Conservation (phyloP, 2,329 filamentous ascomycete species). For the Stachybotrys chartarum region DNA sequence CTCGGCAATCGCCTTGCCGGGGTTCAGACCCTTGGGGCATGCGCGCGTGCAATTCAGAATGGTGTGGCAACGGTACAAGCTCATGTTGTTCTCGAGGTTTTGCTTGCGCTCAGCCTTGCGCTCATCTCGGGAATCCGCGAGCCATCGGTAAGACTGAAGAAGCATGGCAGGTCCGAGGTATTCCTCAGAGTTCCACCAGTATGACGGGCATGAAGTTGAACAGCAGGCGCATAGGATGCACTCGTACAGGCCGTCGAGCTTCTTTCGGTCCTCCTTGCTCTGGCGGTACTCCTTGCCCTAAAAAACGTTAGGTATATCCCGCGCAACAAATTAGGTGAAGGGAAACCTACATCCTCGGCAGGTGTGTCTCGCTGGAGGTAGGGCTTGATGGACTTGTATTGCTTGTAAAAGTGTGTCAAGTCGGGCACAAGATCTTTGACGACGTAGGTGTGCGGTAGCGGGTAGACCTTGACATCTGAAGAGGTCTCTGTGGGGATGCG, state of each 20-base stretch:
- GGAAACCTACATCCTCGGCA: conserved; percentile 64
- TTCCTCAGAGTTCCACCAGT: conserved; percentile 99
- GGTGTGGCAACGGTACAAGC: conserved; percentile 96
- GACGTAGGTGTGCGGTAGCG: conserved; percentile 95
- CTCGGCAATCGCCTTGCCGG: conserved; percentile 88
- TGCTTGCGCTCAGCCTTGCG: conserved; percentile 80
- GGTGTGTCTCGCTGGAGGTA: conserved; percentile 90
- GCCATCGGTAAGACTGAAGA: conserved; percentile 96
- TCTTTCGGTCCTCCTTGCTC: conserved; percentile 84
- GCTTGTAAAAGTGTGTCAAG: conserved; percentile 98
- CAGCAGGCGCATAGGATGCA: conserved; percentile 99
- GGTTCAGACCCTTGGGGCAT: conserved; percentile 97
- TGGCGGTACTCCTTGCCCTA: conserved; percentile 91
- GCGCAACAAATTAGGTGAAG: neutral
- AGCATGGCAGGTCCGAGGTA: conserved; percentile 96
- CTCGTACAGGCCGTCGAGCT: conserved; percentile 97
- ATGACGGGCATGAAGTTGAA: conserved; percentile 97
- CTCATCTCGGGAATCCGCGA: conserved; percentile 92
- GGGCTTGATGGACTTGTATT: conserved; percentile 99
- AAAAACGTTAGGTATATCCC: neutral
- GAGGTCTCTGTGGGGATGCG: conserved; percentile 80
- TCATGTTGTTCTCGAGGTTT: conserved; percentile 97
- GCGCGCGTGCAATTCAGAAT: conserved; percentile 98
- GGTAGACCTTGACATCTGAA: conserved; percentile 90
- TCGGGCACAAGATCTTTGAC: conserved; percentile 99